phyloP scores from a whole-genome alignment of 73 alveolate species.

The Uronychia setigera region DNA sequence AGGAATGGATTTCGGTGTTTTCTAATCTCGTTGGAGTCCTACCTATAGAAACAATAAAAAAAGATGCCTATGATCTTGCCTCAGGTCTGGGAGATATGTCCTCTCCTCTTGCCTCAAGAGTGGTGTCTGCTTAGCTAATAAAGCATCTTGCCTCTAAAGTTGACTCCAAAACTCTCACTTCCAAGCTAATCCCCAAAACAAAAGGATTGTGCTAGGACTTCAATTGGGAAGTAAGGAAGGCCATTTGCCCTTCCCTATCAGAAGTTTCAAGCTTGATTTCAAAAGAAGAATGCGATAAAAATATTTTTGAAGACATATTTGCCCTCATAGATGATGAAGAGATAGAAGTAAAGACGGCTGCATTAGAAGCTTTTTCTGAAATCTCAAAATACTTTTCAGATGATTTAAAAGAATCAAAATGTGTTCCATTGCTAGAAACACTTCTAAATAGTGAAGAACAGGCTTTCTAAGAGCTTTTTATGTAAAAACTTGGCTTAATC shows the following conservation, averaged over 20 bases:
- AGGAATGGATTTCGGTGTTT: slow-evolving; percentile 46
- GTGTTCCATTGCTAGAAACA: background rate
- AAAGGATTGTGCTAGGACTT: slow-evolving; percentile 36
- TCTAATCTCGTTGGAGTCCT: background rate
- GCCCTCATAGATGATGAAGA: slow-evolving; percentile 58
- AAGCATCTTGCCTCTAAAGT: slow-evolving; percentile 20
- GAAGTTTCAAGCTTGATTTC: background rate
- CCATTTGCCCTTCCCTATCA: slow-evolving; percentile 4
- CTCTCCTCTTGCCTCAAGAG: slow-evolving; percentile 41
- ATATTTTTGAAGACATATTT: slow-evolving; percentile 12
- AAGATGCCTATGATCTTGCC: slow-evolving; percentile 21
- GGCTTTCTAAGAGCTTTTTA: background rate
- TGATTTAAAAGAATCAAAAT: background rate
- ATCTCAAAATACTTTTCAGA: background rate
- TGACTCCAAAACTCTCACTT: background rate
- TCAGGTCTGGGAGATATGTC: slow-evolving; percentile 29
- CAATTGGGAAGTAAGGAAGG: slow-evolving; percentile 58
- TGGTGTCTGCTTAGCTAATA: slow-evolving; percentile 41
- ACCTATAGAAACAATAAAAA: background rate
- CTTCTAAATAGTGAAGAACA: background rate
- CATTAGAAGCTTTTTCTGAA: slow-evolving; percentile 1
- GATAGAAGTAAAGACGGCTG: slow-evolving; percentile 39
- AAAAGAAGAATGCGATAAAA: slow-evolving; percentile 14
- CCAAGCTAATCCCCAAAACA: slow-evolving; percentile 4
- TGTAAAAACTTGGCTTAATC: background rate